Base-by-base conservation (phyloP, 2,329 filamentous ascomycete genomes). In the Cladosporium phlei region DNA sequence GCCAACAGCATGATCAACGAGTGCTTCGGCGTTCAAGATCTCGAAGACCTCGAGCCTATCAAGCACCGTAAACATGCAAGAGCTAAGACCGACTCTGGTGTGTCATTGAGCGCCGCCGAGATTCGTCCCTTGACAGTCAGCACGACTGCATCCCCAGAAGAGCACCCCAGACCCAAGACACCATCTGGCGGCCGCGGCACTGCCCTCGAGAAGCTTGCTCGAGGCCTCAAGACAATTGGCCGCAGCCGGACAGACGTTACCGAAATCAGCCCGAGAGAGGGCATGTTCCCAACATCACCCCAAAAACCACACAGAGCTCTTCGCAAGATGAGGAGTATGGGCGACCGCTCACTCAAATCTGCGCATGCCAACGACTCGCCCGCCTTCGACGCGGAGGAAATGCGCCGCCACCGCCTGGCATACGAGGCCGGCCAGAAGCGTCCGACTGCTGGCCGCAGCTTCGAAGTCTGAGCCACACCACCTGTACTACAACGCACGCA, bases 1-100 rank as follows among this genome's bases (percentile, higher is more conserved):
- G 73, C 76, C n/a, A 80, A 78, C 57, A 75, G 75, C 54, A 73
- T 82, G 55, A 81, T 83, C 58, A 74, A 77, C 40, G 78, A 83
- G 55, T 82, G 79, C 57, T 57, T 65, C 17, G 66, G 74, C 38
- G 70, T 81, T 39, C 69, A 62, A 37, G 68, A 70, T 30, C 67
- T 68, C 4, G 59, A 68, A 25, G 66, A 66, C 51, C 59, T 69
- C 35, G 52, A 58, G 19, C 52, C 53, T 14, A 47, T 45, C 17
- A 54, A 49, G 42, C 38, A 17, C 65, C 68, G 45, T 75, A 74
- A 27, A n/a, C 12, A 20, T 14, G 35, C 20, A 55, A 66, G 68
- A 28, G 73, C 78, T 56, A 82, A 82, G 63, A 76, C 75, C 17
- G 80, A 83, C 59, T 83, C 80, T 3, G 80, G 80, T 16, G 75